Base-by-base conservation (phyloP, 208 protist genomes). In the Leishmania mexicana region DNA sequence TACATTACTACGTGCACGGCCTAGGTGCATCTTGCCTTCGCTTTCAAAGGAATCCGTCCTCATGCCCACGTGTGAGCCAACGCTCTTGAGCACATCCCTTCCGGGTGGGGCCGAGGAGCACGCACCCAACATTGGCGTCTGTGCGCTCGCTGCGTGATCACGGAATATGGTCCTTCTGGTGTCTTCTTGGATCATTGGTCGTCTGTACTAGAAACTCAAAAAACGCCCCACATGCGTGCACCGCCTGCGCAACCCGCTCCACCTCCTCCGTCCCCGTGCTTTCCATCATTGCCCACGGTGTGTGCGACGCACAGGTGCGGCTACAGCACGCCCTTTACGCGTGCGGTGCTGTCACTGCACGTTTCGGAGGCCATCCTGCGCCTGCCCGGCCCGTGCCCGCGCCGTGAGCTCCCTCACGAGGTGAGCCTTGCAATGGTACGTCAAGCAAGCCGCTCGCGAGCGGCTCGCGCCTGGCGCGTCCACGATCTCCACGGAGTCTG, bases 331-430 rank as follows among this genome's bases (percentile, higher is more conserved):
- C 31, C 7, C 31, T 68, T 21, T 68, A 31, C 31, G 17, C 40
- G 62, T 40, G 15, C 0, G 62, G 28, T 17, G 45, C 45, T n/a
- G 1, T 54, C 70, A 74, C 70, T 28, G 28, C 8, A 28, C 40
- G 45, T 35, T 31, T 11, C 5, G 19, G 47, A 11, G 51, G 11
- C 15, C n/a, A 2, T 24, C 57, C 35, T 68, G 57, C 11, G 57
- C 75, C 38, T 60, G 21, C 31, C 24, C 75, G 8, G 57, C 57
- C 24, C 15, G 2, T 7, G 35, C 75, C 5, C 81, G 81, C 71
- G 31, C 47, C 35, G 28, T 74, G 17, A 85, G 76, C 71, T 85
- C 81, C 3, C 31, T 58, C 17, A 76, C 57, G 19, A 85, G 28
- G 21, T 40, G n/a, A 1, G 21, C 72, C 70, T 71, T 31, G 17